Conservation (phyloP, 352 stramenopile species). For the Nothophytophthora sp. region DNA sequence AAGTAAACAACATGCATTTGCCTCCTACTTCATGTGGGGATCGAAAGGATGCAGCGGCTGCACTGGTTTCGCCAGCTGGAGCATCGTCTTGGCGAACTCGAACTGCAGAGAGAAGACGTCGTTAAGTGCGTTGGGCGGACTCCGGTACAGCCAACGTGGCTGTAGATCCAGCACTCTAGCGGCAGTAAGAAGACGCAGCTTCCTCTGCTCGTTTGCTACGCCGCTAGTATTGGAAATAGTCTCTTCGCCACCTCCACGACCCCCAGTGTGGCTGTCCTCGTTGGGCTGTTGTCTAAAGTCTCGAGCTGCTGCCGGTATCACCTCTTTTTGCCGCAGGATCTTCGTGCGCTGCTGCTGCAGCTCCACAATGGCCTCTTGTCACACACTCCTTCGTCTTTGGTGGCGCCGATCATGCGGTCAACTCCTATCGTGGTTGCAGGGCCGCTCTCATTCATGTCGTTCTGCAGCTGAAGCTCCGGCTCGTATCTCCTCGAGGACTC, state of each 20-base stretch:
- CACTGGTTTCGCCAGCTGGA: constrained; percentile 65
- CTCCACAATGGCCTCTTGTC: constrained; percentile 37
- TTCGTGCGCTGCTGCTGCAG: constrained; percentile 46
- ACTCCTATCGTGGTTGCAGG: not conserved
- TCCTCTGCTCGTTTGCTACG: too few relatives aligned
- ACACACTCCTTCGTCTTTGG: constrained; percentile 15
- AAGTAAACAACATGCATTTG: too few relatives aligned
- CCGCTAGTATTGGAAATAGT: too few relatives aligned
- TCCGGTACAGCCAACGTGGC: constrained; percentile 8
- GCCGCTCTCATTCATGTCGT: constrained; percentile 29
- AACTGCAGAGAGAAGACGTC: constrained; percentile 70
- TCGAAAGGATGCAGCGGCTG: too few relatives aligned
- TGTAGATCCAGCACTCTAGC: not conserved
- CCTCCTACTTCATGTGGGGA: too few relatives aligned
- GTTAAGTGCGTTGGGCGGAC: constrained; percentile 41
- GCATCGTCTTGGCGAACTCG: constrained; percentile 75
- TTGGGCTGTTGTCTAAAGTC: not conserved
- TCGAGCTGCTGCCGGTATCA: constrained; percentile 10
- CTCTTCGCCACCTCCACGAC: not conserved
- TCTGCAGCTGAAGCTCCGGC: constrained; percentile 38
- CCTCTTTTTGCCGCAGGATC: constrained; percentile 51
- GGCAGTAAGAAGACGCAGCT: not conserved
- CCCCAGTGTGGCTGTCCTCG: not conserved
- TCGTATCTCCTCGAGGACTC: constrained; percentile 29
- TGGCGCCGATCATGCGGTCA: not conserved